Conservation (phyloP, 2,329 filamentous ascomycete species). For the Colletotrichum phormii region DNA sequence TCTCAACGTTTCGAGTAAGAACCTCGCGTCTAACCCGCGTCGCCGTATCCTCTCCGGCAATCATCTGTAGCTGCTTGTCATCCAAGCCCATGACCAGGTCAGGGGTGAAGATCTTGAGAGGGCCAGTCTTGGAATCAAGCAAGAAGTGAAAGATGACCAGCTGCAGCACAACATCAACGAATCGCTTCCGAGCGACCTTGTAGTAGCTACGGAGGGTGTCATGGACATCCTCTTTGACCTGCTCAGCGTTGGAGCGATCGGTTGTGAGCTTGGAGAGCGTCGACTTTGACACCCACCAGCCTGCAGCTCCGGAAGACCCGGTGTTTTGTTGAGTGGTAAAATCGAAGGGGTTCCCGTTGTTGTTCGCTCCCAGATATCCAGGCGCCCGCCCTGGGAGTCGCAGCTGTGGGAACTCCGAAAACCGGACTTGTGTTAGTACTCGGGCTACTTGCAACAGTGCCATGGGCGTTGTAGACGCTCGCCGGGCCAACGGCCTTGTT, state of each 20-base stretch:
- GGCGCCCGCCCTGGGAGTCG: too few relatives aligned
- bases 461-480: not conserved
- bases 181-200: slow-evolving; percentile 68
- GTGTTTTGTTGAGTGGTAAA: not conserved
- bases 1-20: slow-evolving; percentile 57
- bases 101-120: slow-evolving; percentile 64
- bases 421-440: not conserved
- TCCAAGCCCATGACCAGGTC: slow-evolving; percentile 61
- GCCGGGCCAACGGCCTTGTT: not conserved
- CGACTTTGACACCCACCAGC: slow-evolving; percentile 19
- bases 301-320: not conserved
- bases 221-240: slow-evolving; percentile 64
- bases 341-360: not conserved
- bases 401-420: too few relatives aligned
- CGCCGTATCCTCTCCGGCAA: slow-evolving; percentile 67
- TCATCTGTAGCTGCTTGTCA: slow-evolving; percentile 59
- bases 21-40: slow-evolving; percentile 54
- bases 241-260: slow-evolving; percentile 4
- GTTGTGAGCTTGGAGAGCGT: slow-evolving; percentile 38
- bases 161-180: slow-evolving; percentile 71
- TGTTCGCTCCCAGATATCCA: too few relatives aligned
- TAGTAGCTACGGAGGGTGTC: slow-evolving; percentile 73
- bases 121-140: slow-evolving; percentile 59
- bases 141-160: slow-evolving; percentile 68
- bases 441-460: too few relatives aligned